Base-by-base conservation (phyloP, 257 asterid genomes). In the Nicotiana sylvestris region DNA sequence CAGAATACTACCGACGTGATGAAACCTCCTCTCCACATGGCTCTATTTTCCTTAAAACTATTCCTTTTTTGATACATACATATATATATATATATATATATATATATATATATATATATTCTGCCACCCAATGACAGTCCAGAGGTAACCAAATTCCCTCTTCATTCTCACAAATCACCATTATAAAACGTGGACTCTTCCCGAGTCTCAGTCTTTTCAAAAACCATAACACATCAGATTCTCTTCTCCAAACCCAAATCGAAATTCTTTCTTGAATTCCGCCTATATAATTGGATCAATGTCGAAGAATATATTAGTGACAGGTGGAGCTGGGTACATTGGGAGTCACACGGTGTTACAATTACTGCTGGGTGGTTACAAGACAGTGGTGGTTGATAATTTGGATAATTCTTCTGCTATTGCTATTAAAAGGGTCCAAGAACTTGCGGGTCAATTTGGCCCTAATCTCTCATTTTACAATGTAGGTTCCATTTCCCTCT, bases 271-370 rank as follows among this genome's bases (percentile, higher is more conserved):
- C 35, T 72, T 46, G 37, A 70, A 35, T 37, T 37, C n/a, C n/a
- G 29, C 7, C 33, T 57, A 57, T 16, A 57, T 6, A 61, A 21
- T 51, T 51, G 80, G 27, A 51, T 49, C 62, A 81, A 89, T 89
- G 93, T 81, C 93, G 82, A 60, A 82, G 81, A 89, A 83, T 30
- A 84, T 92, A 70, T 69, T 92, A 84, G 94, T 91, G 51, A 90
- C 93, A 0, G 96, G 96, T 1, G 96, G 96, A 57, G 94, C 96
- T 5, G 96, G 96, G 2, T 92, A 90, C 62, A 88, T 92, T 53
- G 96, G 96, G 81, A 92, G 90, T 49, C 94, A 92, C 86, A 92
- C 99, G 5, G 99, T 96, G 82, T 90, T 96, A 83, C 98, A 94
- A 87, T 82, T 96, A 84, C 81, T 96, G 65, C 79, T 89, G 60